Percentiles rank a stretch among this genome's conserved stretches.
phyloP scores from a whole-genome alignment of 768 basidiomycete genomes.

The Mycena amicta region DNA sequence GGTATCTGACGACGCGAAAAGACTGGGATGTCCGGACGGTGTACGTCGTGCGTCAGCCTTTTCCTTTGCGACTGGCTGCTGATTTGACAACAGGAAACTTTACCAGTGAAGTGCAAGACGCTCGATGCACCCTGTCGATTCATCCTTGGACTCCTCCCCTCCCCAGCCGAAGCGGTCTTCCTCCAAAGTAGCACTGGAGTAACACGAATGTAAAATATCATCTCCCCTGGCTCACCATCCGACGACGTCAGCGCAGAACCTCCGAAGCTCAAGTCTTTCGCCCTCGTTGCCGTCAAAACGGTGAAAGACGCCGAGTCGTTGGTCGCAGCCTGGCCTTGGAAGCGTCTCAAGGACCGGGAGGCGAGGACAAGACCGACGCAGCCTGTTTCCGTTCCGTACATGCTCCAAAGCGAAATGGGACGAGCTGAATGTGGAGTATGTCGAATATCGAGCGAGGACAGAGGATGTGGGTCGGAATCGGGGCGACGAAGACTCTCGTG shows the following conservation, averaged over 20 bases:
- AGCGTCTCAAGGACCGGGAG: no score
- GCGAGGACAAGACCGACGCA: conserved; percentile 40
- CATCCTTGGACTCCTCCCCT: conserved; percentile 36
- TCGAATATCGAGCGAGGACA: conserved; percentile 59
- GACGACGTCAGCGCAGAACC: conserved; percentile 64
- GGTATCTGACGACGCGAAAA: conserved; percentile 68
- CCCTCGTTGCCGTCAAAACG: conserved; percentile 59
- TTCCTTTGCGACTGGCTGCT: neutral
- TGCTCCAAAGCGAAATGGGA: conserved; percentile 67
- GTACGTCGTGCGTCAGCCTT: conserved; percentile 62
- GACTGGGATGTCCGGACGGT: conserved; percentile 53
- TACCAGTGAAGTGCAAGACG: conserved; percentile 57
- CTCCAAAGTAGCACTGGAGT: neutral
- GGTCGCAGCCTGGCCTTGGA: no score
- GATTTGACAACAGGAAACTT: conserved; percentile 61
- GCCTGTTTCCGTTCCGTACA: conserved; percentile 63
- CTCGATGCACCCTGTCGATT: conserved; percentile 54
- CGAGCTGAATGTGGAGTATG: conserved; percentile 65
- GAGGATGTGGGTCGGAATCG: conserved; percentile 47
- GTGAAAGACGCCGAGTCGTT: conserved; percentile 44
- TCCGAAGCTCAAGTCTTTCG: conserved; percentile 75
- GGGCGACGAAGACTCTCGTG: conserved; percentile 31
- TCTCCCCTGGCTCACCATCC: conserved; percentile 61
- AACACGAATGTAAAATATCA: conserved; percentile 51
- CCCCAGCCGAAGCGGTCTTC: no score